Conservation (phyloP, 1,139 yeast species). For the Martiniozyma asiatica region DNA sequence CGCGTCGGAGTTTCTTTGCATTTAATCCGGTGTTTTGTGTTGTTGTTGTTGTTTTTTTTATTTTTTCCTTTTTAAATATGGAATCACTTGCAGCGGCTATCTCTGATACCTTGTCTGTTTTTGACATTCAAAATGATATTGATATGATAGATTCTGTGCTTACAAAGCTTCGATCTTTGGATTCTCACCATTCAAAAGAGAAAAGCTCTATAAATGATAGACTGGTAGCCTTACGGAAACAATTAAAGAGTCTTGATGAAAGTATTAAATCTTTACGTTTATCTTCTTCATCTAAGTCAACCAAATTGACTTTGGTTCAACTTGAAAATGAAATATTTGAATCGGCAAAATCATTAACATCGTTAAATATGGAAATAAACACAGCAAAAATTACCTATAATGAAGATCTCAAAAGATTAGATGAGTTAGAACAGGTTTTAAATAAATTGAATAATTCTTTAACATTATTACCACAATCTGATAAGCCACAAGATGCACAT, state of each 20-base stretch:
- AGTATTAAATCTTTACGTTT: conserved; percentile 14
- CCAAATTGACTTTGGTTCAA: conserved; percentile 16
- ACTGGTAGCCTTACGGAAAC: conserved; percentile 10
- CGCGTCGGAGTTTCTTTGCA: background rate
- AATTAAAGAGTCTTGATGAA: conserved; percentile 13
- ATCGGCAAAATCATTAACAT: conserved; percentile 46
- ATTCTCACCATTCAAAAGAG: no score
- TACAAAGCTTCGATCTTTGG: conserved; percentile 26
- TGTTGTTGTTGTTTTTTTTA: background rate
- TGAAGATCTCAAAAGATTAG: conserved; percentile 31
- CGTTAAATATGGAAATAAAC: conserved; percentile 41
- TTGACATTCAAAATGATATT: conserved; percentile 43
- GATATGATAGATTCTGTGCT: conserved; percentile 37
- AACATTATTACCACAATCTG: background rate
- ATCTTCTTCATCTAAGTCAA: conserved; percentile 14
- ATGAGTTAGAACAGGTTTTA: conserved; percentile 27
- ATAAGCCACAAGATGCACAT: conserved; percentile 11
- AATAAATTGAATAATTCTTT: conserved; percentile 11
- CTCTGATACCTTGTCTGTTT: conserved; percentile 27
- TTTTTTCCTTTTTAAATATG: conserved; percentile 4
- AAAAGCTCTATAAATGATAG: no score
- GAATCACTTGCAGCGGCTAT: conserved; percentile 16
- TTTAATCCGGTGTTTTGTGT: background rate
- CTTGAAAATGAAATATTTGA: conserved; percentile 40
- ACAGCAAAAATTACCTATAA: conserved; percentile 25